These are phyloP conservation scores for Leptographium wingfieldii DNA, from an alignment of 2,329 filamentous ascomycete genomes.

Conservation along the genomic window DNA sequence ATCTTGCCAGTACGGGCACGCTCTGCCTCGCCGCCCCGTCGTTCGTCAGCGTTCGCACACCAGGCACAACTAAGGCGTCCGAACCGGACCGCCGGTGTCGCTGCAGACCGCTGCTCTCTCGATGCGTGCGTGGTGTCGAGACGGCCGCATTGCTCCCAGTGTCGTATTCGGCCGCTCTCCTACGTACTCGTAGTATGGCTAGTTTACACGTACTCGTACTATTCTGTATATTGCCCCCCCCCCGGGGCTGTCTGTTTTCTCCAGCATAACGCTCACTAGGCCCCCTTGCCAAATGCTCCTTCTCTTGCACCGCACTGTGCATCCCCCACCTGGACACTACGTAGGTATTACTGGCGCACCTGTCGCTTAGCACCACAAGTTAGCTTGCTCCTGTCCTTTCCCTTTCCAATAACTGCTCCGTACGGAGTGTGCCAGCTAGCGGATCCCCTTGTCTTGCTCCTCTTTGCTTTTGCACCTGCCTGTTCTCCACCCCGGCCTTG, in stretches of 20 bases:
- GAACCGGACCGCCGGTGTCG: too few species aligned
- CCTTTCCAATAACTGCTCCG: too few species aligned
- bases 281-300: not conserved
- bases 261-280: not conserved
- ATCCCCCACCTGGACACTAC: not conserved
- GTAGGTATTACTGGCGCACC: not conserved
- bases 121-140: too few species aligned
- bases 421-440: not conserved
- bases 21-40: not conserved
- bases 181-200: too few species aligned
- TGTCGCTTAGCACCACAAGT: not conserved
- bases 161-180: too few species aligned
- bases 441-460: not conserved
- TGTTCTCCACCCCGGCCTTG: not conserved
- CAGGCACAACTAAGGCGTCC: too few species aligned
- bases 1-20: too few species aligned
- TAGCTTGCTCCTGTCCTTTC: not conserved
- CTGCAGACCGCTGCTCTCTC: too few species aligned
- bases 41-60: not conserved
- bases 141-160: too few species aligned
- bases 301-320: not conserved
- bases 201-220: too few species aligned
- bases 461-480: not conserved
- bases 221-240: too few species aligned
- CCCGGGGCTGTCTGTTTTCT: not conserved